Percentiles rank a stretch among this genome's conserved stretches.
These are phyloP conservation scores for Bipolaris victoriae DNA, from an alignment of 2,329 filamentous ascomycete genomes.

Conservation along the genomic window DNA sequence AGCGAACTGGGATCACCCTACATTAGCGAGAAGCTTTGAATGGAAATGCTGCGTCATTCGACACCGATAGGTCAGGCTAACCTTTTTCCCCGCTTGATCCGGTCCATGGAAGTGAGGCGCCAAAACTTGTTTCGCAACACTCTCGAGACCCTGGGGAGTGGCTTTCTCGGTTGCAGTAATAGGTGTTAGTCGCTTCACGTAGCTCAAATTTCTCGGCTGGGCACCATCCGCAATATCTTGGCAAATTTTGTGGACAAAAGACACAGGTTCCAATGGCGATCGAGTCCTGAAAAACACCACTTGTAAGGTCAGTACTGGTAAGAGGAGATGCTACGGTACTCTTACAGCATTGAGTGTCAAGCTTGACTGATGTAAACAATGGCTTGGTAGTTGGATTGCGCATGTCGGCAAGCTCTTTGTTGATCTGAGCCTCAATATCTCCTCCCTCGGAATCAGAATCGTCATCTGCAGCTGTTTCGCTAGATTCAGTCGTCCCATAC, in stretches of 20 bases:
- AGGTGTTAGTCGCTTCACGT: conserved; percentile 66
- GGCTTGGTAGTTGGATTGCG: conserved; percentile 58
- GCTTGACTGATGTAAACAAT: conserved; percentile 59
- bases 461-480: conserved; percentile 50
- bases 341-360: conserved; percentile 63
- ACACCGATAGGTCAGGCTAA: conserved; percentile 39
- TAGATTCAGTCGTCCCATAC: conserved; percentile 50
- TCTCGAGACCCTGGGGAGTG: conserved; percentile 70
- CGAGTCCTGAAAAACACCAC: conserved; percentile 65
- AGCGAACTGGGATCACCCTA: conserved; percentile 67
- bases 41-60: conserved; percentile 14
- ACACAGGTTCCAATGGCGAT: conserved; percentile 64
- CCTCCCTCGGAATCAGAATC: conserved; percentile 41
- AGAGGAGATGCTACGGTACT: neutral
- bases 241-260: conserved; percentile 65
- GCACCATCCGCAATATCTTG: conserved; percentile 60
- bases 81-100: conserved; percentile 59
- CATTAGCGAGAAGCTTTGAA: conserved; percentile 28
- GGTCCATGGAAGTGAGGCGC: conserved; percentile 66
- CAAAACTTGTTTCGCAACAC: conserved; percentile 68
- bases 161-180: conserved; percentile 68
- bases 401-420: conserved; percentile 72
- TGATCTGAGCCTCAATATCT: conserved; percentile 76
- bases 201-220: conserved; percentile 61
- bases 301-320: conserved; percentile 36